Evolutionary conservation across 2,329 filamentous ascomycete species (phyloP), one percentile per base, ranked within the genome.

Genomic region (Calonectria honghensis): DNA sequence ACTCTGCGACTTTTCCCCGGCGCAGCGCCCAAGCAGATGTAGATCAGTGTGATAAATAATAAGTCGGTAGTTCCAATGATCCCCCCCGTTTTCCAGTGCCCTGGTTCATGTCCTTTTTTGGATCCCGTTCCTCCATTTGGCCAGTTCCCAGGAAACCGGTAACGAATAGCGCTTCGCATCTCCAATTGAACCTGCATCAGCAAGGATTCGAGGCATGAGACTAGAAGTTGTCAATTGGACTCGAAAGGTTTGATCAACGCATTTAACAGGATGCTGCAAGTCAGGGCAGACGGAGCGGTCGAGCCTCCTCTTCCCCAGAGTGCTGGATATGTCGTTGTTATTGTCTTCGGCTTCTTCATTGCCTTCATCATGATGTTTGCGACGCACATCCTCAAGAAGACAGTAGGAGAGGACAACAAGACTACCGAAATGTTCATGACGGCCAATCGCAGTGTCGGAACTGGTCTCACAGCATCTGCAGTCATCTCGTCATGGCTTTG

Each of bases 381-480:
- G 0, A 89, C 88, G 0, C 84, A 83, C 10, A 69, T 88, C 3
- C 76, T 90, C n/a, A 90, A 89, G 75, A 86, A 82, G 45, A 89
- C 88, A 0, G 84, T 87, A 0, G 87, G 87, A 1, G 89, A 90
- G 74, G 88, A 90, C 63, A 90, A 89, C 69, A 84, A 84, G 29
- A 89, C 87, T 27, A 90, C 88, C 0, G 89, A 91, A 79, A 90
- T 89, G 88, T 90, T 90, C 78, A 90, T 90, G 86, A 89, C 87
- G 0, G 89, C 89, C 3, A 90, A 90, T 68, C 85, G 89, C 6
- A 85, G 83, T 11, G 88, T 91, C 0, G 85, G 87, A 1, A 89
- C 88, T 0, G 89, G 89, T 1, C 76, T 90, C 31, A 90, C 88
- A 11, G 86, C 89, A 3, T 90, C 89, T 0, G 89, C 89, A 9